Evolutionary conservation across 1,284 basidiomycete species (phyloP), one percentile per base, ranked within the genome.

Genomic region (Sutorius eximius): DNA sequence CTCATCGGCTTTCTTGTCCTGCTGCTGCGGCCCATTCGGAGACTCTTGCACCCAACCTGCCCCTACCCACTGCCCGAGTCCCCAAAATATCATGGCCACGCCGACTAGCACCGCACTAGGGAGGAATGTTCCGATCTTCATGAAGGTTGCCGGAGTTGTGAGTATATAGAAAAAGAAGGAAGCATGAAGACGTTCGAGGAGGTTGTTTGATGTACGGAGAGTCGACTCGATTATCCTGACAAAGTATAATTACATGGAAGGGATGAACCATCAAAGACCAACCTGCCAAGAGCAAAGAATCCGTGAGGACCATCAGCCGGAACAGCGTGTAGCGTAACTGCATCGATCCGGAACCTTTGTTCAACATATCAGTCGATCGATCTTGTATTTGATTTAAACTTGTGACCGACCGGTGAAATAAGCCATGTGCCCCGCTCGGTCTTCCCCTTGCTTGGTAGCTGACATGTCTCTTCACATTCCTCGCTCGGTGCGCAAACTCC

Each of bases 91-190:
- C 76, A 95, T 81, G 0, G 86, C 86, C 13, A 91, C 81, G 42
- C 91, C 89, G 48, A 96, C 79, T 7, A 96, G 67, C 29, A 97
- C 80, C 0, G 83, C 90, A 51, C 91, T 91, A 0, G 95, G 93
- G 4, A 98, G 80, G 71, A 93, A 98, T 65, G 80, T 85, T 0
- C 93, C 94, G 16, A 97, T 93, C 65, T 95, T 92, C 64, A 94
- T 79, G 73, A 96, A 96, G 1, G 78, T 79, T n/a, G 82, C 81
- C 0, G 89, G 83, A 27, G 79, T 80, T 5, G 89, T 84, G 56
- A 95, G 75, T 56, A 98, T 79, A 74, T 95, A 98, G 74, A 98
- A 94, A 77, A 97, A 96, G 74, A 95, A 95, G 1, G 93, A 95
- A 5, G 95, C 94, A 70, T 98, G 95, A 22, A 98, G 83, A 13